These are phyloP conservation scores for Monosporozyma aerobia DNA, from an alignment of 805 yeast genomes.

Conservation along the genomic window DNA sequence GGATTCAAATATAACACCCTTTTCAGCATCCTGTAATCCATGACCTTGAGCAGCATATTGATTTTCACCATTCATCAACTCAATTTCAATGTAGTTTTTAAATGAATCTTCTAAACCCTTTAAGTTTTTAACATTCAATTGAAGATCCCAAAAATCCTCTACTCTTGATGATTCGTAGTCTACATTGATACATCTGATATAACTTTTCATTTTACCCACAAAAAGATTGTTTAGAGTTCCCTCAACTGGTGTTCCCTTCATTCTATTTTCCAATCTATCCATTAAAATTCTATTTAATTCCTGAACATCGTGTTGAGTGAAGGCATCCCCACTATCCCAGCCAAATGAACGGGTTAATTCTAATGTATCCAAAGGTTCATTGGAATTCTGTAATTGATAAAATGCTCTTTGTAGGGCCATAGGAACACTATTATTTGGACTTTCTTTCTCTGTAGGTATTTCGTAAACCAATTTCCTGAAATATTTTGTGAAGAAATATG, in stretches of 20 bases:
- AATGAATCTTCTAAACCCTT: constrained; percentile 66
- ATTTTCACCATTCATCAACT: constrained; percentile 86
- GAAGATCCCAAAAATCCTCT: constrained; percentile 98
- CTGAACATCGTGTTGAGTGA: constrained; percentile 96
- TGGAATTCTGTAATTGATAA: constrained; percentile 65
- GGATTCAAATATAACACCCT: constrained; percentile 85
- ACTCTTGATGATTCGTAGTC: constrained; percentile 84
- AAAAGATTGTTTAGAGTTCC: constrained; percentile 70
- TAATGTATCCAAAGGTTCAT: constrained; percentile 69
- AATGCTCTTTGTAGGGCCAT: constrained; percentile 82
- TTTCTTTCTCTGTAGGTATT: constrained; percentile 68
- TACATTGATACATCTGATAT: constrained; percentile 83
- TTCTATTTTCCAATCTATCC: constrained; percentile 84
- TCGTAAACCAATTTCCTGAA: constrained; percentile 82
- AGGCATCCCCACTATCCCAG: constrained; percentile 93
- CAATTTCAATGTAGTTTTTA: constrained; percentile 78
- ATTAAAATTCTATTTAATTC: constrained; percentile 89
- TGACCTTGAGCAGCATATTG: constrained; percentile 84
- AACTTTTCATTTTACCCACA: constrained; percentile 96
- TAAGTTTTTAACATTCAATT: constrained; percentile 82
- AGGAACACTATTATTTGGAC: constrained; percentile 54
- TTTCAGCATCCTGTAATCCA: constrained; percentile 92
- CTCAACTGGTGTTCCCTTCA: constrained; percentile 81
- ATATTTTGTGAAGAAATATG: constrained; percentile 73
- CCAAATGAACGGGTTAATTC: constrained; percentile 91